Evolutionary conservation across 768 basidiomycete species (phyloP).

Genomic region (Podaxis sp.): DNA sequence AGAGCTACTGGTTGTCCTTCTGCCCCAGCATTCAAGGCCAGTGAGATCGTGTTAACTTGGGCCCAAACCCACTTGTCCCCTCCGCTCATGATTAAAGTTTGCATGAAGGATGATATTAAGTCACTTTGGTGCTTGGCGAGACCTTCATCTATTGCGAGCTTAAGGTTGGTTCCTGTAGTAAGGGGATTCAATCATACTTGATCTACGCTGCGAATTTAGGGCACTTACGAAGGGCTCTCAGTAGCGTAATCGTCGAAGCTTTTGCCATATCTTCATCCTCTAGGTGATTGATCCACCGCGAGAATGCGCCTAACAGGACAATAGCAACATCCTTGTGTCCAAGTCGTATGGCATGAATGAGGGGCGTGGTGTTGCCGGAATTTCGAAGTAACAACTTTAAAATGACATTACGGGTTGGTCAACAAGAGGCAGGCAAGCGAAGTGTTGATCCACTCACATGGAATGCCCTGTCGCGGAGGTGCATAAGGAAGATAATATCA

Average conservation of each 20-base stretch:
- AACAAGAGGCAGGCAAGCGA: neutral
- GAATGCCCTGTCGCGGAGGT: slow-evolving; percentile 78
- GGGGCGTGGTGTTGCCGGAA: slow-evolving; percentile 82
- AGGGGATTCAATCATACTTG: slow-evolving; percentile 1
- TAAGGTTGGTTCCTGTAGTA: slow-evolving; percentile 70
- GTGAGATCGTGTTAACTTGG: slow-evolving; percentile 64
- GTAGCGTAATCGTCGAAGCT: slow-evolving; percentile 63
- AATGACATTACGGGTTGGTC: neutral
- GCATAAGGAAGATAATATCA: slow-evolving; percentile 82
- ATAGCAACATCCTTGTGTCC: slow-evolving; percentile 87
- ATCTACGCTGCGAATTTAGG: neutral
- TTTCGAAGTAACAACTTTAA: slow-evolving; percentile 78
- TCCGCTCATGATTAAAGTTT: slow-evolving; percentile 95
- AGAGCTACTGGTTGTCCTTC: slow-evolving; percentile 73
- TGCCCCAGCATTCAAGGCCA: slow-evolving; percentile 67
- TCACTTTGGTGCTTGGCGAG: slow-evolving; percentile 79
- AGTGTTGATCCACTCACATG: slow-evolving; percentile 49
- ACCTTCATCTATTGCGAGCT: slow-evolving; percentile 89
- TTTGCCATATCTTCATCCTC: slow-evolving; percentile 77
- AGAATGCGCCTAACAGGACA: slow-evolving; percentile 85
- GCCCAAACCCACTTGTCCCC: slow-evolving; percentile 87
- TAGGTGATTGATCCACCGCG: slow-evolving; percentile 87
- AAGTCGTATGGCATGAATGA: slow-evolving; percentile 88
- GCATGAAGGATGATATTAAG: slow-evolving; percentile 89
- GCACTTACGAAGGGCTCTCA: slow-evolving; percentile 77